These are phyloP conservation scores for Neurospora sp. DNA, from an alignment of 495 filamentous ascomycete genomes.

Conservation along the genomic window DNA sequence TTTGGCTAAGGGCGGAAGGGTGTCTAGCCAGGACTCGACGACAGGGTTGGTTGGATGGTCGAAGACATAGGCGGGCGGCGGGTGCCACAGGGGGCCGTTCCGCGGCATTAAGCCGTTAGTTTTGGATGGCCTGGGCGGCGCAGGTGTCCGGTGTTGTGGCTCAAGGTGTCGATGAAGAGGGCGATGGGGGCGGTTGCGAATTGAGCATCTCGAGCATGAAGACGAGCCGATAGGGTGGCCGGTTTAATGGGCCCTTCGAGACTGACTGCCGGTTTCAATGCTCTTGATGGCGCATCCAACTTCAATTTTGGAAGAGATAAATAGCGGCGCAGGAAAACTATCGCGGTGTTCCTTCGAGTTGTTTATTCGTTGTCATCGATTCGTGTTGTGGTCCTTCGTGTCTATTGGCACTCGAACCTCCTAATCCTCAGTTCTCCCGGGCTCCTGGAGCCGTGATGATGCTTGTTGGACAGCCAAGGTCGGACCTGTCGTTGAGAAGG, in stretches of 20 bases:
- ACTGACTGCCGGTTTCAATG: too few species aligned
- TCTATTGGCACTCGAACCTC: not conserved
- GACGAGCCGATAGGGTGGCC: not conserved
- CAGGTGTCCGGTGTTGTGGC: not conserved
- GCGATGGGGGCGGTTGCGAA: not conserved
- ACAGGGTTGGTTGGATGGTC: conserved; percentile 1
- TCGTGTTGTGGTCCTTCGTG: not conserved
- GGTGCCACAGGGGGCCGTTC: not conserved
- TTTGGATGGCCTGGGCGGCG: not conserved
- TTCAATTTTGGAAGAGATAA: not conserved
- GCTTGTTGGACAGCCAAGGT: not conserved
- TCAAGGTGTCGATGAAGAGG: not conserved
- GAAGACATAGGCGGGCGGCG: not conserved
- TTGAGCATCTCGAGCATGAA: not conserved
- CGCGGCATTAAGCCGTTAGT: not conserved
- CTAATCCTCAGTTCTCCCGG: not conserved
- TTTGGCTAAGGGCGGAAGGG: conserved; percentile 7
- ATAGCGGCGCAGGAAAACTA: not conserved
- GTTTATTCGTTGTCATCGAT: not conserved
- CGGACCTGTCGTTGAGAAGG: not conserved
- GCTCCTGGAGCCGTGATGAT: not conserved
- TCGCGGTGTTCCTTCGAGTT: not conserved
- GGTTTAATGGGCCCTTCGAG: not conserved
- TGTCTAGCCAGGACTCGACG: conserved; percentile 20
- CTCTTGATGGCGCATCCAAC: not conserved